Evolutionary conservation across 2,329 filamentous ascomycete genomes (phyloP), one percentile per base, ranked within the genome.

Genomic region (Penicillium aurantiogriseum): DNA sequence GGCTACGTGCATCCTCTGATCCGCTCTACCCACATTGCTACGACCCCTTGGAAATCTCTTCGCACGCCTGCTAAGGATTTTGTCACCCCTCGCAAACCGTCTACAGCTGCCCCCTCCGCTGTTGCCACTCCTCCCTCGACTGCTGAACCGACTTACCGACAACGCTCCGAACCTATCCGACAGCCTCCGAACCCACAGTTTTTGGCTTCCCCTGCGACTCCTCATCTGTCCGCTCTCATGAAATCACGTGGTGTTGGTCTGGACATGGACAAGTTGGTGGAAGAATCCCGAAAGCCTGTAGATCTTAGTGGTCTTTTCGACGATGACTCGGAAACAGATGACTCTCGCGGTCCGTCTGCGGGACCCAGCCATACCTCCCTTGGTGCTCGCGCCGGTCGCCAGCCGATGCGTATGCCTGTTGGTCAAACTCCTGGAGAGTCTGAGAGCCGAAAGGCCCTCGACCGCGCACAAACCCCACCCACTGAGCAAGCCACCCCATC

Each of bases 161-260:
- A 49, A 33, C 53, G 39, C 23, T 36, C 58, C 15, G 53, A 53
- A 9, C 55, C 54, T 2, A 58, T 69, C 51, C 69, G 69, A 39
- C 62, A 69, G n/a, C 56, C 51, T 29, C n/a, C 69, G 31, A 64
- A 71, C 46, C 61, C 73, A n/a, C 64, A 71, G 7, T 85, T 86
- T 67, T 76, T 81, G 54, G 80, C 80, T 50, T 84, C 85, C 11
- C 71, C 81, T 7, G 81, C 84, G 35, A 84, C 85, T 17, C 89
- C 89, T 15, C 82, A 89, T 73, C 79, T 92, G 21, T 90, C 88
- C 31, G 81, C 81, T 40, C 74, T 90, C 46, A 79, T 91, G 75
- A 79, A 84, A 64, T 81, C 77, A 61, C 83, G 81, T 68, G 87
- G 87, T 35, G 83, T 88, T 64, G 76, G 78, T 58, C 80, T 85